Evolutionary conservation across 163 green algal species (phyloP), one percentile per base, ranked within the genome.

Genomic region (Scenedesmus sp.): DNA sequence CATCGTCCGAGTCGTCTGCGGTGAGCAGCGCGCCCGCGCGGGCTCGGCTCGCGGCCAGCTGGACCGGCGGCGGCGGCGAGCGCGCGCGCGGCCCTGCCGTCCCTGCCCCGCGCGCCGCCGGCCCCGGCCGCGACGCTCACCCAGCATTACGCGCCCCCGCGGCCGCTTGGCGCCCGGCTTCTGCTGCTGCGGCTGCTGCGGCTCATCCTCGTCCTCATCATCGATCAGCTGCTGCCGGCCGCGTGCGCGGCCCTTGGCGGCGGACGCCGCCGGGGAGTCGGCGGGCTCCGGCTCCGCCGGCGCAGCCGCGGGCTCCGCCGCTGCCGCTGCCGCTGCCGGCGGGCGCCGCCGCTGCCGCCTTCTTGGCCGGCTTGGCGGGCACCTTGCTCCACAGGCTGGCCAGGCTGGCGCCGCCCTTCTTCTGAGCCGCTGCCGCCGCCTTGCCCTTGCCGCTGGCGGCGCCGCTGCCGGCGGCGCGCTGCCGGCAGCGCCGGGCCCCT

Each of bases 141-240:
- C 69, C 2, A 77, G 26, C 22, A 65, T 22, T 33, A 77, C 24
- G 22, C 51, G 36, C 22, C 69, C 69, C 20, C 69, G 22, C 20
- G 50, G 36, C 28, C 28, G 26, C 26, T 42, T 44, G 11, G 31
- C 58, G 14, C 31, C 58, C 26, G 29, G 29, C 31, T 66, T n/a
- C 48, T 48, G 66, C 50, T 54, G 66, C 53, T 62, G 50, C 29
- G 33, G 50, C 50, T 63, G 66, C 66, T 75, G 33, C 39, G 64
- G 10, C 9, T 67, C 69, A 2, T 75, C 65, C 4, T 75, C 65
- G 7, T 77, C 69, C 2, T 67, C 69, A n/a, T 77, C 69, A 11
- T 77, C 54, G 22, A 77, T 67, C 69, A 77, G 54, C 39, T n/a
- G 33, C 34, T 77, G 69, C 69, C 72, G 36, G 45, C 72, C 22